A percentile compares a stretch with the other conserved stretches of the same genome.
phyloP scores from a whole-genome alignment of 1,284 basidiomycete genomes.

The Austroboletus rostrupii region DNA sequence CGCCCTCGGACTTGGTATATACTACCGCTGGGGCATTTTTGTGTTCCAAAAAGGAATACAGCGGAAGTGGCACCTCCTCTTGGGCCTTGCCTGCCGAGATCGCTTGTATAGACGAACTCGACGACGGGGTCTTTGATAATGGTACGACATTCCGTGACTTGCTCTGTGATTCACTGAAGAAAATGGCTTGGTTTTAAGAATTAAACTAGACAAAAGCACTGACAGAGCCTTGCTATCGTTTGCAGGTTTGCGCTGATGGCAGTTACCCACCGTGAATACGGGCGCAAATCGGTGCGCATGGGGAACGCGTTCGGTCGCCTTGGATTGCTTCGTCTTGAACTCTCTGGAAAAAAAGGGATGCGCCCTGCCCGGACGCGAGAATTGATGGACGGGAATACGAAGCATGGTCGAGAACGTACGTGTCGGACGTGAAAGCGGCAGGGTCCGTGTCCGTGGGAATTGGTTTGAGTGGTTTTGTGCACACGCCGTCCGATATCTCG shows the following conservation, averaged over 20 bases:
- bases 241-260: neutral
- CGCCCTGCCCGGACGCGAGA: conserved; percentile 8
- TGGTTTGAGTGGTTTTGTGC: conserved; percentile 24
- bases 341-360: conserved; percentile 13
- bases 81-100: neutral
- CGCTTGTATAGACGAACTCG: conserved; percentile 6
- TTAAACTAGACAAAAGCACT: no score
- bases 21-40: conserved; percentile 31
- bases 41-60: conserved; percentile 42
- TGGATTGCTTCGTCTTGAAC: conserved; percentile 12
- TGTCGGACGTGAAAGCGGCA: neutral
- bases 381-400: conserved; percentile 14
- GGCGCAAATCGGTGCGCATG: neutral
- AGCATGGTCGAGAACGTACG: conserved; percentile 19
- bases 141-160: neutral
- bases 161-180: neutral
- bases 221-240: neutral
- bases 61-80: conserved; percentile 18
- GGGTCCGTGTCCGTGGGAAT: conserved; percentile 4
- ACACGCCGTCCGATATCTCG: conserved; percentile 27
- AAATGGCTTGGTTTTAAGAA: no score
- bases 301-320: no score
- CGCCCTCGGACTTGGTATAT: conserved; percentile 39
- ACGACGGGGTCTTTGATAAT: neutral
- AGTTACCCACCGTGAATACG: neutral